Percentiles rank a stretch among this genome's conserved stretches.
These are phyloP conservation scores for Decorospora gaudefroyi DNA, from an alignment of 2,329 filamentous ascomycete genomes.

Conservation along the genomic window DNA sequence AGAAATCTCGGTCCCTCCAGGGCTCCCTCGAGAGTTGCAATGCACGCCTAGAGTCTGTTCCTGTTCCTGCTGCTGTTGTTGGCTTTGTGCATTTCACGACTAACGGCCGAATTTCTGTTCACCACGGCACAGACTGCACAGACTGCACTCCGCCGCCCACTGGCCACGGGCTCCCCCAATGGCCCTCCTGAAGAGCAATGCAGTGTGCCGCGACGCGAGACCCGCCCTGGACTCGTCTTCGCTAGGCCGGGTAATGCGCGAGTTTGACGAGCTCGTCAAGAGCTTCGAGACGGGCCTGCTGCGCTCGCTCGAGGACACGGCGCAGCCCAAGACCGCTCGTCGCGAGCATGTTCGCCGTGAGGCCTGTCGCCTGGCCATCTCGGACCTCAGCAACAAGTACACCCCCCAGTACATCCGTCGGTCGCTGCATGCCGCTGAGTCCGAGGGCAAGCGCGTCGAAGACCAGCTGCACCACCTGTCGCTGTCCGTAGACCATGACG, in stretches of 20 bases:
- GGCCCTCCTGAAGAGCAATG: slow-evolving; percentile 36
- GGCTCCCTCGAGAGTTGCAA: slow-evolving; percentile 16
- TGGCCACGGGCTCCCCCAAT: slow-evolving; percentile 26
- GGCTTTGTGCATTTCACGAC: slow-evolving; percentile 14
- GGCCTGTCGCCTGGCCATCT: slow-evolving; percentile 41
- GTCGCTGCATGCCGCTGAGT: slow-evolving; percentile 37
- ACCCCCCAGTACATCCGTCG: slow-evolving; percentile 40
- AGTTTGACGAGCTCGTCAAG: slow-evolving; percentile 40
- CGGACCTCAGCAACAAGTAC: slow-evolving; percentile 40
- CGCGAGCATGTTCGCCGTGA: slow-evolving; percentile 32
- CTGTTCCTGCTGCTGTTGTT: slow-evolving; percentile 9
- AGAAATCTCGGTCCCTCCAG: slow-evolving; percentile 23
- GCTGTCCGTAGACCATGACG: slow-evolving; percentile 5
- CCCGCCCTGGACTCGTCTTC: slow-evolving; percentile 16
- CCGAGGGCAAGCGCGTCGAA: slow-evolving; percentile 38
- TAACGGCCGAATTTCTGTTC: slow-evolving; percentile 13
- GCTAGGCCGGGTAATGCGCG: slow-evolving; percentile 41
- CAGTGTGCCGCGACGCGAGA: slow-evolving; percentile 26
- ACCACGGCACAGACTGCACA: slow-evolving; percentile 1
- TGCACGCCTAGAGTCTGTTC: slow-evolving; percentile 5
- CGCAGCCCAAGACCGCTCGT: slow-evolving; percentile 4
- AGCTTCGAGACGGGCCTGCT: slow-evolving; percentile 38
- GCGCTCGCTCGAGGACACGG: slow-evolving; percentile 31
- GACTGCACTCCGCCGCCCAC: slow-evolving; percentile 4
- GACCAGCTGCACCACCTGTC: slow-evolving; percentile 33